These are phyloP conservation scores for Gracilaria domingensis DNA, from an alignment of 23 red algal species.

Conservation along the genomic window DNA sequence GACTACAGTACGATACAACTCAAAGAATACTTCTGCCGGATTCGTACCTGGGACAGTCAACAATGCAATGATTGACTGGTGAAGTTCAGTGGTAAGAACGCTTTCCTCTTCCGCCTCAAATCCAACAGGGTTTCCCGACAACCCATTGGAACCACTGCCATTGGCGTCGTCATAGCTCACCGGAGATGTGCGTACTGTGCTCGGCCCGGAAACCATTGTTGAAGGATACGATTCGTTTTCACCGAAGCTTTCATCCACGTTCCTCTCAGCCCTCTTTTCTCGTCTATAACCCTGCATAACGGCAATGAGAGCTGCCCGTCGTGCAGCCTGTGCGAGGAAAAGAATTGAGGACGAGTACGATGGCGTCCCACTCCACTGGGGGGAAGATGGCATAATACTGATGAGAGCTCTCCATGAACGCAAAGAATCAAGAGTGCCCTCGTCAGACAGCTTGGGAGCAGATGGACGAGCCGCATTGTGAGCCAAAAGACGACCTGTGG, in stretches of 20 bases:
- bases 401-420: slow-evolving; percentile 70
- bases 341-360: slow-evolving; percentile 70
- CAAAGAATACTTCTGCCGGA: slow-evolving; percentile 64
- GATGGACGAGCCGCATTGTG: slow-evolving; percentile 58
- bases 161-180: slow-evolving; percentile 53
- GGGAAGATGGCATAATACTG: slow-evolving; percentile 37
- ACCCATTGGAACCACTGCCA: slow-evolving; percentile 26
- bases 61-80: slow-evolving; percentile 43
- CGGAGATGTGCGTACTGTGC: slow-evolving; percentile 2
- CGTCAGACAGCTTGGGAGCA: slow-evolving; percentile 58
- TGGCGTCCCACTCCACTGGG: slow-evolving; percentile 51
- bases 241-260: slow-evolving; percentile 24
- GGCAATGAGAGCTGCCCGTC: slow-evolving; percentile 48
- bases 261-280: not conserved
- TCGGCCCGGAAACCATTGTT: not conserved
- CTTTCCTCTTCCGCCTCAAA: slow-evolving; percentile 62
- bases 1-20: slow-evolving; percentile 63
- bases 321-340: slow-evolving; percentile 64
- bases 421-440: slow-evolving; percentile 67
- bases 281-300: slow-evolving; percentile 66
- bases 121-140: not conserved
- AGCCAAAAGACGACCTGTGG: slow-evolving; percentile 63
- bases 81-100: slow-evolving; percentile 32
- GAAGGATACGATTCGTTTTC: slow-evolving; percentile 49
- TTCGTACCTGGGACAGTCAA: slow-evolving; percentile 47